Conservation (phyloP, 257 asterid genomes). For the Ligustrum vulgare region DNA sequence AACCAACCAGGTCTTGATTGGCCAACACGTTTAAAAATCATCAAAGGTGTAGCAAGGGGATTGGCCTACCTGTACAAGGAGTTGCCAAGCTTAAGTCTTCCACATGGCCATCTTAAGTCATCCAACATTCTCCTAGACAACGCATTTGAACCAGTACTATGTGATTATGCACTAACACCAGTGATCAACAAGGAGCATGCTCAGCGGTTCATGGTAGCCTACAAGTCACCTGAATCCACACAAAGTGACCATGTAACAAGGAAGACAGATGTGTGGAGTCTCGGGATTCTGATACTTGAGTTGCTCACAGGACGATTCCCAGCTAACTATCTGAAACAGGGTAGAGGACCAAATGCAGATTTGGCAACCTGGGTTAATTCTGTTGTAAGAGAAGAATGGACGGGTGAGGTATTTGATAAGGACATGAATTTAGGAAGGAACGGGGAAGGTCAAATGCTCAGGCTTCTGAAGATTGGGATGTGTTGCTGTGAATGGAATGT, state of each 20-base stretch:
- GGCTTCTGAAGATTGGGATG: slow-evolving; percentile 61
- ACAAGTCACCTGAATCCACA: slow-evolving; percentile 58
- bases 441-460: slow-evolving; percentile 55
- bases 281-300: slow-evolving; percentile 63
- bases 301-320: slow-evolving; percentile 56
- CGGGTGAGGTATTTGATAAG: slow-evolving; percentile 60
- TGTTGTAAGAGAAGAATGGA: slow-evolving; percentile 63
- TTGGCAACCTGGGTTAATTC: slow-evolving; percentile 67
- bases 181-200: slow-evolving; percentile 57
- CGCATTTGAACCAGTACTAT: slow-evolving; percentile 39
- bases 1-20: slow-evolving; percentile 48
- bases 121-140: slow-evolving; percentile 51
- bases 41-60: slow-evolving; percentile 63
- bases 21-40: slow-evolving; percentile 51
- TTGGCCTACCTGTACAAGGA: slow-evolving; percentile 44
- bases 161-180: slow-evolving; percentile 50
- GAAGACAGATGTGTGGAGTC: slow-evolving; percentile 64
- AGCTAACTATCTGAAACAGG: slow-evolving; percentile 54
- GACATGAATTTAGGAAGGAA: slow-evolving; percentile 35
- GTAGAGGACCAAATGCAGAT: slow-evolving; percentile 50
- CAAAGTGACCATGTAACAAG: slow-evolving; percentile 33
- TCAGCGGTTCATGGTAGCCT: slow-evolving; percentile 56
- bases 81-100: slow-evolving; percentile 41
- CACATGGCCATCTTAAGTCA: slow-evolving; percentile 66
- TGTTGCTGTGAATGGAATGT: slow-evolving; percentile 57